These are phyloP conservation scores for Draba incana DNA, from an alignment of 345 rosid genomes.

Conservation along the genomic window DNA sequence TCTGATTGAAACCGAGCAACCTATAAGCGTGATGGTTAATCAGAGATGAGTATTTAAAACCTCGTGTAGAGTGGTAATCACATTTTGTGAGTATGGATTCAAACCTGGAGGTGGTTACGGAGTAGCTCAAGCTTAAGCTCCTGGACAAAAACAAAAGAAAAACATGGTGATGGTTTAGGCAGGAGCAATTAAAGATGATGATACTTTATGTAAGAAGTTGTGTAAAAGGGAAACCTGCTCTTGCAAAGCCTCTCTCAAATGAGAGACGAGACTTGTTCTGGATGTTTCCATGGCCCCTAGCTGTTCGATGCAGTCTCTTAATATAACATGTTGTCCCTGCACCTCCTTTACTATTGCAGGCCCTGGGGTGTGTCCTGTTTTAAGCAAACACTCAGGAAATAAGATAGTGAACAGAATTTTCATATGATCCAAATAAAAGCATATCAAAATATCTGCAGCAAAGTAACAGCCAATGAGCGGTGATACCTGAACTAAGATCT, in stretches of 20 bases:
- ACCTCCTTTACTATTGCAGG: constrained; percentile 65
- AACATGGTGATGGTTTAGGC: constrained; percentile 30
- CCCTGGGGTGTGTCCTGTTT: constrained; percentile 58
- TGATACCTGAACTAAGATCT: constrained; percentile 68
- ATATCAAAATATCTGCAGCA: constrained; percentile 20
- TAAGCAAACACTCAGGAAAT: constrained; percentile 5
- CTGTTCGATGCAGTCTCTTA: constrained; percentile 78
- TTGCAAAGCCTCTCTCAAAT: constrained; percentile 78
- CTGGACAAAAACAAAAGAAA: constrained; percentile 43
- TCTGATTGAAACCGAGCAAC: constrained; percentile 63
- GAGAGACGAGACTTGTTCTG: constrained; percentile 69
- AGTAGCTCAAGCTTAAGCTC: constrained; percentile 79
- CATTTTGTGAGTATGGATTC: constrained; percentile 15
- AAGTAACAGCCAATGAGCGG: constrained; percentile 31
- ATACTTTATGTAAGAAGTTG: not conserved
- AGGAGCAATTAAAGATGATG: constrained; percentile 16
- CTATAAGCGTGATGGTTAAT: too few species aligned
- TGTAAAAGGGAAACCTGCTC: constrained; percentile 68
- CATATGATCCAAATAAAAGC: constrained; percentile 2
- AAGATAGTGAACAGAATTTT: constrained; percentile 11
- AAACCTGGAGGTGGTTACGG: constrained; percentile 84
- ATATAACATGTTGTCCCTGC: constrained; percentile 68
- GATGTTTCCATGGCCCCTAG: constrained; percentile 64
- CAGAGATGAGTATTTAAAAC: not conserved
- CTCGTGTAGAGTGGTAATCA: not conserved